A percentile compares a stretch with the other conserved stretches of the same genome.
phyloP scores from a whole-genome alignment of 177 flowering plant species.

The Tripterygium wilfordii region DNA sequence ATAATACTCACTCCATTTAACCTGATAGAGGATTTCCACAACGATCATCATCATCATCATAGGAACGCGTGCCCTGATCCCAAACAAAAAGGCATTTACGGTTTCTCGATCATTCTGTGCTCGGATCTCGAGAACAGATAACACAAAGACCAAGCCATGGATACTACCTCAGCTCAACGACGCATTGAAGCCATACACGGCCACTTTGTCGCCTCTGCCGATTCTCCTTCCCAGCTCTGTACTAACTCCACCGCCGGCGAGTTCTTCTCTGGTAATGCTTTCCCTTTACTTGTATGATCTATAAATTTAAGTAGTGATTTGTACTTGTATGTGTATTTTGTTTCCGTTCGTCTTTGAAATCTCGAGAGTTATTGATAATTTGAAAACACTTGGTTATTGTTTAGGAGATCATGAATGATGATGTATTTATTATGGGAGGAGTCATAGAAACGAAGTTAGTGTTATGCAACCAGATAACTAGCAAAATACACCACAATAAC shows the following conservation, averaged over 20 bases:
- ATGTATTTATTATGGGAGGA: no score
- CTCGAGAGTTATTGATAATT: neutral
- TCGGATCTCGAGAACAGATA: no score
- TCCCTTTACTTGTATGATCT: slow-evolving; percentile 1
- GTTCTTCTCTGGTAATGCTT: slow-evolving; percentile 41
- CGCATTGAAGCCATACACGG: slow-evolving; percentile 44
- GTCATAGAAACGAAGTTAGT: no score
- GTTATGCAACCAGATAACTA: no score
- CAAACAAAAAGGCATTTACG: no score
- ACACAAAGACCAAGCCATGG: slow-evolving; percentile 22
- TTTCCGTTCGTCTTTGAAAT: neutral
- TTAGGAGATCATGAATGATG: no score
- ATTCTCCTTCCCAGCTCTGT: slow-evolving; percentile 23
- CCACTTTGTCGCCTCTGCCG: slow-evolving; percentile 35
- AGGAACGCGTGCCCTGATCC: neutral
- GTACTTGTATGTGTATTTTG: neutral
- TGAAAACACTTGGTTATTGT: no score
- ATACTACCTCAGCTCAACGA: slow-evolving; percentile 36
- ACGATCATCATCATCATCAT: neutral
- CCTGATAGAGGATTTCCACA: no score
- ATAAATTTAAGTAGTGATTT: neutral
- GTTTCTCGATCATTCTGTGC: no score
- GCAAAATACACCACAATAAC: no score
- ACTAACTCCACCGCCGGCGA: slow-evolving; percentile 50
- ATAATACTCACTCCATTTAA: no score